These are phyloP conservation scores for Hypoxylon sp. DNA, from an alignment of 2,329 filamentous ascomycete genomes.

Conservation along the genomic window DNA sequence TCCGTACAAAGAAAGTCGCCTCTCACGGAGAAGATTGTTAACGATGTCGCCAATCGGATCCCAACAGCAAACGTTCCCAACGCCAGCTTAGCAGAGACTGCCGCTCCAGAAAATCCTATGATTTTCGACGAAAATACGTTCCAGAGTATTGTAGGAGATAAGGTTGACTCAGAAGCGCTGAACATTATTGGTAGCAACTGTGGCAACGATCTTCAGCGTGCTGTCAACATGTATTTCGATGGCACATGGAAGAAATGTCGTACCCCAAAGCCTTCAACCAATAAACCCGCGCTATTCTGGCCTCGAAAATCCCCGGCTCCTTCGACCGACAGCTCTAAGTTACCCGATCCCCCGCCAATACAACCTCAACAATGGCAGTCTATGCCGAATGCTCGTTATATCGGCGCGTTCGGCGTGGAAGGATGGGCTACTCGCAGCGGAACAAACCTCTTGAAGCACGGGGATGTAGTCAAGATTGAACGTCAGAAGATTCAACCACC, in stretches of 20 bases:
- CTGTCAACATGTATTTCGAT: slow-evolving; percentile 79
- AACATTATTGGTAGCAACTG: slow-evolving; percentile 68
- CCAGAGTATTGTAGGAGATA: slow-evolving; percentile 72
- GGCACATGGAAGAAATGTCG: slow-evolving; percentile 73
- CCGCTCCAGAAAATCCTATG: slow-evolving; percentile 42
- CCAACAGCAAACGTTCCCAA: slow-evolving; percentile 3
- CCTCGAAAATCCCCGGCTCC: slow-evolving; percentile 25
- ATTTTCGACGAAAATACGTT: slow-evolving; percentile 72
- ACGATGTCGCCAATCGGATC: slow-evolving; percentile 45
- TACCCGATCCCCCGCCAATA: slow-evolving; percentile 31
- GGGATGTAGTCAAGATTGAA: slow-evolving; percentile 88
- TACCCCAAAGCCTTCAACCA: slow-evolving; percentile 50
- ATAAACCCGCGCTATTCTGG: slow-evolving; percentile 33
- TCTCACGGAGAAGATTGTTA: slow-evolving; percentile 43
- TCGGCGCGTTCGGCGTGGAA: slow-evolving; percentile 91
- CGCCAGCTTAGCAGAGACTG: slow-evolving; percentile 30
- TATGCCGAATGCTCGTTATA: slow-evolving; percentile 73
- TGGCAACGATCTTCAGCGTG: slow-evolving; percentile 71
- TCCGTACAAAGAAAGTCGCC: slow-evolving; percentile 40
- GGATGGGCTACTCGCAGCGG: slow-evolving; percentile 95
- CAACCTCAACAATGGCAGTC: slow-evolving; percentile 37
- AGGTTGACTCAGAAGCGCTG: slow-evolving; percentile 65
- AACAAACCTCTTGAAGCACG: slow-evolving; percentile 79
- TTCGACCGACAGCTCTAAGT: slow-evolving; percentile 33
- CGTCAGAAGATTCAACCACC: slow-evolving; percentile 81